Base-by-base conservation (phyloP, 2,329 filamentous ascomycete genomes). In the Fusarium globosum region DNA sequence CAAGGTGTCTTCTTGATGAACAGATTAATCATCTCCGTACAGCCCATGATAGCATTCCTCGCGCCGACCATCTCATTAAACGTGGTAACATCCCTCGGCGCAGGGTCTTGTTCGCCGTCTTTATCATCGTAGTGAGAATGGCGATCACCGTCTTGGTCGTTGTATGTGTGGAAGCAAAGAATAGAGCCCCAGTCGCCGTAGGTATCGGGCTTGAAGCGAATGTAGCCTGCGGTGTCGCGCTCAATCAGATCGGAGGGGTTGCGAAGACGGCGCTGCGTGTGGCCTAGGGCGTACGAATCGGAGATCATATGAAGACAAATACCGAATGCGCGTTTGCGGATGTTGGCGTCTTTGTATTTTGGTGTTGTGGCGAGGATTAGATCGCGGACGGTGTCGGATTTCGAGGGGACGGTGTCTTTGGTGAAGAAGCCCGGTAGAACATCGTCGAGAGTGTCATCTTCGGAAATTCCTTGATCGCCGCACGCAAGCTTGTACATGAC, bases 401-500 rank as follows among this genome's bases (percentile, higher is more conserved):
- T 53, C 2, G 55, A 57, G 1, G 72, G 72, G 2, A 59, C 56
- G 1, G 71, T 65, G 1, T 61, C 57, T 45, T 56, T 33, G 6
- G 41, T 55, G 21, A 74, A 74, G 21, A 46, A 60, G 0, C 60
- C 58, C 0, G 53, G 63, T 0, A 72, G 55, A 3, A 51, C 46
- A 2, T 59, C 7, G 4, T n/a, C 46, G 0, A 74, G 52, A 0
- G 7, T 6, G 7, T 72, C 65, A 1, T 58, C 26, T 16, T 72
- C 61, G 0, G 45, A 52, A 7, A 74, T 18, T 1, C 52, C 65
- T 20, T 69, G 67, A 4, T 66, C 43, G 0, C 68, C 71, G 20
- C 56, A 63, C 1, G 72, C 72, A 38, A 74, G 72, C 20, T 74
- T 74, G 2, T 72, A 74, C 72, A 74, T 74, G 12, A 69, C 61